Conservation (phyloP, 805 yeast species). For the Saturnispora sekii region DNA sequence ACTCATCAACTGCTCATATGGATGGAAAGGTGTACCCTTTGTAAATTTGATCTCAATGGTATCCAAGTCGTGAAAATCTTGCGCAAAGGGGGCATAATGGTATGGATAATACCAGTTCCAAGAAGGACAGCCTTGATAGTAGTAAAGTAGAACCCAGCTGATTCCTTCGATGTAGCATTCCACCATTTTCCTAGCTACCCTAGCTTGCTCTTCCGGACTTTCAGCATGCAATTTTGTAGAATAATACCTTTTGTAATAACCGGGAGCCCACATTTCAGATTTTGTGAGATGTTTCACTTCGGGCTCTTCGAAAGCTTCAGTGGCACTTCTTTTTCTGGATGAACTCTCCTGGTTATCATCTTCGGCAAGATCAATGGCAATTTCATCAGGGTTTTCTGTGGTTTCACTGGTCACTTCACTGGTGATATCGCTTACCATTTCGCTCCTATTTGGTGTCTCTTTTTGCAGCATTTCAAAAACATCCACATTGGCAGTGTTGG, state of each 20-base stretch:
- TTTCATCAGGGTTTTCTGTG: constrained; percentile 4
- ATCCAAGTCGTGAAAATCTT: constrained; percentile 57
- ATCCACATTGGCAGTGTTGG: constrained; percentile 58
- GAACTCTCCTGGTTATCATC: constrained; percentile 1
- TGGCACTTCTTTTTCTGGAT: constrained; percentile 16
- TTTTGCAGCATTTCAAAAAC: constrained; percentile 41
- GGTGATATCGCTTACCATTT: constrained; percentile 26
- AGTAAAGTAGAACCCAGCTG: constrained; percentile 90
- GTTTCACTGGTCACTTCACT: constrained; percentile 18
- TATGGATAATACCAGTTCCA: constrained; percentile 98
- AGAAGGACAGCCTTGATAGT: constrained; percentile 96
- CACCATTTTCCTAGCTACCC: constrained; percentile 50
- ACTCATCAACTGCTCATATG: constrained; percentile 90
- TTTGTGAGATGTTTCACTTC: constrained; percentile 10
- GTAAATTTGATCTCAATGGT: constrained; percentile 49
- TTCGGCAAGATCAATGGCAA: constrained; percentile 24
- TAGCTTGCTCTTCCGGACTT: constrained; percentile 44
- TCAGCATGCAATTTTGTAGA: constrained; percentile 55
- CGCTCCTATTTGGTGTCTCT: constrained; percentile 7
- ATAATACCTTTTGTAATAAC: constrained; percentile 78
- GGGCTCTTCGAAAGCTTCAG: constrained; percentile 12
- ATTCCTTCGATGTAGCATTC: constrained; percentile 83
- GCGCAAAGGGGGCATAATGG: constrained; percentile 96
- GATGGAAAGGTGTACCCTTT: constrained; percentile 71
- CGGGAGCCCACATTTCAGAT: constrained; percentile 67